Evolutionary conservation across 768 basidiomycete genomes (phyloP), one percentile per base, ranked within the genome.

Genomic region (Mycena polygramma): DNA sequence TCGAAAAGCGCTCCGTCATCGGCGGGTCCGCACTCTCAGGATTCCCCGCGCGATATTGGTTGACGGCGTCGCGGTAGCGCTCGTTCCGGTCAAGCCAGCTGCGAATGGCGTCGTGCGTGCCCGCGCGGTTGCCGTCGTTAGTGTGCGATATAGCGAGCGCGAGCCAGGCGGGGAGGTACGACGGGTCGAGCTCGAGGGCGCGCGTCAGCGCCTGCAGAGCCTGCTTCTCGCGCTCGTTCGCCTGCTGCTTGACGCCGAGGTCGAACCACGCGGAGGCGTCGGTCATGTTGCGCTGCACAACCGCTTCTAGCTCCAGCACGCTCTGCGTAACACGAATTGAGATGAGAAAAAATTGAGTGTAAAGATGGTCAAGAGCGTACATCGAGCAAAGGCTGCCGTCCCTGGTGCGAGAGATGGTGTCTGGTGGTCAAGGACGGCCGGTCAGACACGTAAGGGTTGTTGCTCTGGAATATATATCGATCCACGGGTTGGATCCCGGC

Each of bases 181-280:
- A 78, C 4, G 95, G 91, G 74, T 97, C 93, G 43, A 99, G 88
- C 70, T 93, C 90, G 59, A 96, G 83, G 13, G 96, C 92, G 64
- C 91, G 92, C 57, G 87, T 83, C 22, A 99, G 87, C 2, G 98
- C 98, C 63, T 91, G 87, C 49, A 99, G 88, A 6, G 98, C 98
- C 75, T 95, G 92, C 10, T 88, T 86, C 81, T 99, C 98, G 19
- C 97, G 91, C 79, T 99, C 98, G 78, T 97, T 98, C 81, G 98
- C 97, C 80, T 99, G 98, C 77, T 99, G 98, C 80, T 94, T 96
- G 57, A 99, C 91, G 30, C 98, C 98, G 58, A 99, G 91, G 73
- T 93, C 89, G 77, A 89, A 97, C 98, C 98, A 99, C 11, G 91
- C 92, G 43, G 81, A 73, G 6, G 93, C 90, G 74, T 93, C 88